Evolutionary conservation across 345 rosid species (phyloP).

Genomic region (Melastoma malabathricum): DNA sequence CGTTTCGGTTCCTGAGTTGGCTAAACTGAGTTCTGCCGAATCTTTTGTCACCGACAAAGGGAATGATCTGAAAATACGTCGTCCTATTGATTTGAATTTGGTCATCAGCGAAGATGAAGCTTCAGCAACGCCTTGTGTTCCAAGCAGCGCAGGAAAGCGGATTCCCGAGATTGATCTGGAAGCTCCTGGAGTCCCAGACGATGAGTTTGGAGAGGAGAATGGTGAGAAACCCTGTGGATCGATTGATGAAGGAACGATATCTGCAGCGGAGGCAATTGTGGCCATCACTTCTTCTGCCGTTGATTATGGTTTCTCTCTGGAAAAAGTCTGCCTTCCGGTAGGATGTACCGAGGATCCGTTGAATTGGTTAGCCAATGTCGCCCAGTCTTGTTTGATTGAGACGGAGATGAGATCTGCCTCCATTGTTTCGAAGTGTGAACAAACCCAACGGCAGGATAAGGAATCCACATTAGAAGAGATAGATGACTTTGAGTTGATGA

Average conservation of each 20-base stretch:
- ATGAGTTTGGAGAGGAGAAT: conserved; percentile 32
- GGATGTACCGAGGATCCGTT: conserved; percentile 15
- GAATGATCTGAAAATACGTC: conserved; percentile 19
- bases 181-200: conserved; percentile 48
- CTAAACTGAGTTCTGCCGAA: conserved; percentile 24
- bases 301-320: conserved; percentile 9
- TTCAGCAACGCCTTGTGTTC: conserved; percentile 20
- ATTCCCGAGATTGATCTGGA: conserved; percentile 59
- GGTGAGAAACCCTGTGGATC: conserved; percentile 14
- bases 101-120: conserved; percentile 56
- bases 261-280: conserved; percentile 73
- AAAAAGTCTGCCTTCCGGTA: conserved; percentile 14
- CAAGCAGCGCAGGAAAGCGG: conserved; percentile 21
- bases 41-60: conserved; percentile 18
- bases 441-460: conserved; percentile 12
- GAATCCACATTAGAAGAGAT: conserved; percentile 33
- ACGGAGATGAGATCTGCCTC: conserved; percentile 31
- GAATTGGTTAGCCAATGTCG: conserved; percentile 65
- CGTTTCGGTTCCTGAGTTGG: conserved; percentile 33
- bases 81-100: conserved; percentile 58
- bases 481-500: conserved; percentile 83
- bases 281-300: conserved; percentile 37
- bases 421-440: conserved; percentile 16
- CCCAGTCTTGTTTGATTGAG: conserved; percentile 38
- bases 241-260: conserved; percentile 10